Percentiles rank a stretch among this genome's conserved stretches.
Conservation (phyloP, 1,139 yeast genomes). For the Tardiomyces digboiensis region DNA sequence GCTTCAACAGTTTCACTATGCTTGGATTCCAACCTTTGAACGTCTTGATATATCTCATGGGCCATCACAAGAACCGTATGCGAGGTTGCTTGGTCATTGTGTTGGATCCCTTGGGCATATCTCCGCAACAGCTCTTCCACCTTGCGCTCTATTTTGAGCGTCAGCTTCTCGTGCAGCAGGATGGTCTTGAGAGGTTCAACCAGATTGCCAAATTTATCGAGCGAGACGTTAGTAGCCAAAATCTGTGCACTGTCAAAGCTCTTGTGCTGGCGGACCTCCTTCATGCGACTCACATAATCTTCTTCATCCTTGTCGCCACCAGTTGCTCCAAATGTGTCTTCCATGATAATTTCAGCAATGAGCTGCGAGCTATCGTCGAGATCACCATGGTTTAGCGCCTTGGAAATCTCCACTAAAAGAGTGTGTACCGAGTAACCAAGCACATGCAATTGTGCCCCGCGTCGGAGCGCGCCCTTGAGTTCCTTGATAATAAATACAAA, state of each 20-base stretch:
- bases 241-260: constrained; percentile 85
- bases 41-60: constrained; percentile 59
- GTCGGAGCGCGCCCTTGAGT: constrained; percentile 63
- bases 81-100: constrained; percentile 47
- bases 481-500: constrained; percentile 69
- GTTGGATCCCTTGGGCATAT: constrained; percentile 66
- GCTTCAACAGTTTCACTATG: constrained; percentile 5
- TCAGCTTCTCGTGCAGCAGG: constrained; percentile 55
- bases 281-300: constrained; percentile 78
- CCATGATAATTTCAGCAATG: constrained; percentile 73
- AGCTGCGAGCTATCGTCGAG: constrained; percentile 58
- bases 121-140: constrained; percentile 73
- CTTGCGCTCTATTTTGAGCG: constrained; percentile 61
- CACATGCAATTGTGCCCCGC: constrained; percentile 94
- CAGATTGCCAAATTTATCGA: constrained; percentile 49
- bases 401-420: constrained; percentile 46
- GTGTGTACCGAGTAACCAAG: constrained; percentile 81
- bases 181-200: constrained; percentile 59
- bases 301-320: constrained; percentile 95
- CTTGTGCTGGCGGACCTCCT: constrained; percentile 84
- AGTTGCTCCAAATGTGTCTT: constrained; percentile 85
- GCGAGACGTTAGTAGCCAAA: constrained; percentile 54
- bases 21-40: constrained; percentile 28
- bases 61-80: constrained; percentile 60
- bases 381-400: constrained; percentile 53